Evolutionary conservation across 495 filamentous ascomycete species (phyloP).

Genomic region (Aspergillus heteromorphus): DNA sequence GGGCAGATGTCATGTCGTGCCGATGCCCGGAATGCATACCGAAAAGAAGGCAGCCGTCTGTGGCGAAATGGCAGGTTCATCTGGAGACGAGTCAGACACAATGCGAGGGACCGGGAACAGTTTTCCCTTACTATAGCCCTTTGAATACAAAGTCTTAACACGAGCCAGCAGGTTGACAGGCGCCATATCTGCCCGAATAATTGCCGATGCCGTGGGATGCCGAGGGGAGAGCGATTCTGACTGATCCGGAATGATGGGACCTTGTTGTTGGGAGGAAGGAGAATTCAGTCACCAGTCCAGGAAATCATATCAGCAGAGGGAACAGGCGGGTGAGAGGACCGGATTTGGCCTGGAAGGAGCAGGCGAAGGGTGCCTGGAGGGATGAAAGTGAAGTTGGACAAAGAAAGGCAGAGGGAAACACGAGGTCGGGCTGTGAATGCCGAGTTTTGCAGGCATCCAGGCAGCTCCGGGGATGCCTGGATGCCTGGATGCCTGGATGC

Average conservation of each 20-base stretch:
- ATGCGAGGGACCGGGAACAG: not conserved
- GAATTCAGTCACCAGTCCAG: not conserved
- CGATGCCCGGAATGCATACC: not conserved
- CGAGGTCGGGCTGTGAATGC: conserved; percentile 2
- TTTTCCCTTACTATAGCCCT: not conserved
- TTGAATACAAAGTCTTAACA: not conserved
- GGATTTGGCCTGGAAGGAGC: not conserved
- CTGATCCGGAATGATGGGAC: not conserved
- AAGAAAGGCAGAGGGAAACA: not conserved
- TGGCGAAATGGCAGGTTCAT: not conserved
- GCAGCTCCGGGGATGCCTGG: not conserved
- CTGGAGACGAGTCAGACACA: not conserved
- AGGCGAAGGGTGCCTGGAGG: not conserved
- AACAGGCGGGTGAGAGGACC: not conserved
- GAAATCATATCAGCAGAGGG: not conserved
- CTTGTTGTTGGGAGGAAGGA: not conserved
- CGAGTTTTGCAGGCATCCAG: conserved; percentile 5
- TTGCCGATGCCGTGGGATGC: not conserved
- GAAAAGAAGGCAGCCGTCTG: not conserved
- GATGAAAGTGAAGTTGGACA: not conserved
- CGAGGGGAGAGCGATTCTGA: not conserved
- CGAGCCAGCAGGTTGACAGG: not conserved
- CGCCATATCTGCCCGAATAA: not conserved
- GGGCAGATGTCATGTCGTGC: not conserved
- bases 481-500: not conserved